phyloP scores from a whole-genome alignment of 2,329 filamentous ascomycete genomes.

The Alternaria brassicae region DNA sequence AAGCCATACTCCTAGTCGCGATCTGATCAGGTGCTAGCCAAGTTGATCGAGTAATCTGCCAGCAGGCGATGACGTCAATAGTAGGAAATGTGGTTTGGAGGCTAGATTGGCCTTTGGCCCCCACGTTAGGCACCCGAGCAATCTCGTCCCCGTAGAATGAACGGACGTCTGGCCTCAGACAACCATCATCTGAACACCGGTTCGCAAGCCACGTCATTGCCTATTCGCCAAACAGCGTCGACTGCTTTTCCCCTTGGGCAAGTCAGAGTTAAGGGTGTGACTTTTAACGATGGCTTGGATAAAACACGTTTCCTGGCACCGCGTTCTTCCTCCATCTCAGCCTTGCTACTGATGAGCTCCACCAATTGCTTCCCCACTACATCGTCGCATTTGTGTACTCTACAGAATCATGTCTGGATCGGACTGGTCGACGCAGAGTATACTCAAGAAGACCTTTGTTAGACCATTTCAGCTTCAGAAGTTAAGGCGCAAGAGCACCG shows the following conservation, averaged over 20 bases:
- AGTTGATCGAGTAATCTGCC: neutral
- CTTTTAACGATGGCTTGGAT: neutral
- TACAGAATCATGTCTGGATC: neutral
- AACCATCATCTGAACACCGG: neutral
- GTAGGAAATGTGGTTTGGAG: neutral
- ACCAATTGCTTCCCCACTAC: neutral
- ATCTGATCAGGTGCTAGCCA: neutral
- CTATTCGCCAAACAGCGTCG: neutral
- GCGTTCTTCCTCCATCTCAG: neutral
- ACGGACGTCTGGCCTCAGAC: neutral
- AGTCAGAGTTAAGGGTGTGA: neutral
- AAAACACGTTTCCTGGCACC: neutral
- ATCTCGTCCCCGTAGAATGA: neutral
- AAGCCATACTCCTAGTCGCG: neutral
- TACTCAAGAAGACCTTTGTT: slow-evolving; percentile 11
- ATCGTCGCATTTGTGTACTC: neutral
- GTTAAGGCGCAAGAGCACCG: slow-evolving; percentile 2
- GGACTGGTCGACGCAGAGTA: neutral
- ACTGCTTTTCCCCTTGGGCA: neutral
- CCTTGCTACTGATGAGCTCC: neutral
- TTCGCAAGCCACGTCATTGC: neutral
- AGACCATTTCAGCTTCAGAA: slow-evolving; percentile 7
- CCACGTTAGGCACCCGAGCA: neutral
- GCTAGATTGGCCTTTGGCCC: neutral
- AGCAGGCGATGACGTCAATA: neutral